Percentiles rank a stretch among this genome's conserved stretches.
These are phyloP conservation scores for Fusarium sp. DNA, from an alignment of 2,329 filamentous ascomycete genomes.

Conservation along the genomic window DNA sequence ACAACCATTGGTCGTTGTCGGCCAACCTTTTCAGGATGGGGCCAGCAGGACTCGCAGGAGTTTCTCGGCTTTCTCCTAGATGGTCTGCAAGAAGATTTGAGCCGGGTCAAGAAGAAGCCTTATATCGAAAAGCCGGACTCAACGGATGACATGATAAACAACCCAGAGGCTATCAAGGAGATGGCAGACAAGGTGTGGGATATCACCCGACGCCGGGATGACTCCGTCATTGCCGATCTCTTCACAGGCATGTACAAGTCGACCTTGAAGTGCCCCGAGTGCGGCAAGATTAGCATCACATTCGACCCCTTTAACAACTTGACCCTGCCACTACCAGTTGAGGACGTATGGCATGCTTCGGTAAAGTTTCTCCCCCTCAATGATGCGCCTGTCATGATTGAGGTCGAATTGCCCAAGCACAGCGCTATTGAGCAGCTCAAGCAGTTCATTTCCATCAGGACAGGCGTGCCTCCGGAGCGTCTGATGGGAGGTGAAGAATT, in stretches of 20 bases:
- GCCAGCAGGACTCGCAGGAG: conserved; percentile 97
- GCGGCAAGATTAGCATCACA: conserved; percentile 96
- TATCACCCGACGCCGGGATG: conserved; percentile 92
- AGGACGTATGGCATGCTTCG: conserved; percentile 83
- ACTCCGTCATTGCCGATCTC: conserved; percentile 94
- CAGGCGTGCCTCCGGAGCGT: conserved; percentile 74
- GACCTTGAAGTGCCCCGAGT: conserved; percentile 91
- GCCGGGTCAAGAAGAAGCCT: conserved; percentile 93
- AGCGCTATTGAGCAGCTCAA: conserved; percentile 79
- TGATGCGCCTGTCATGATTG: conserved; percentile 78
- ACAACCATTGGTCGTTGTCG: conserved; percentile 84
- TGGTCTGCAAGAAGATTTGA: conserved; percentile 94
- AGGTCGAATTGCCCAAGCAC: conserved; percentile 86
- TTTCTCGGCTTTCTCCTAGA: conserved; percentile 96
- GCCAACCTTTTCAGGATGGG: conserved; percentile 91
- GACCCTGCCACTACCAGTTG: conserved; percentile 90
- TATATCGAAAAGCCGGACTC: conserved; percentile 99
- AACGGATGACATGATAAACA: conserved; percentile 93
- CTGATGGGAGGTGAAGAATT: conserved; percentile 90
- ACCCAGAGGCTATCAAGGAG: conserved; percentile 83
- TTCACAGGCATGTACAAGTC: conserved; percentile 99
- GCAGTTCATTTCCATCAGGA: conserved; percentile 77
- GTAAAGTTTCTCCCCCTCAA: conserved; percentile 85
- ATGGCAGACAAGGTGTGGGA: conserved; percentile 93
- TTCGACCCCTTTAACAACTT: conserved; percentile 98